Base-by-base conservation (phyloP, 257 asterid genomes). In the Fraxinus pennsylvanica region DNA sequence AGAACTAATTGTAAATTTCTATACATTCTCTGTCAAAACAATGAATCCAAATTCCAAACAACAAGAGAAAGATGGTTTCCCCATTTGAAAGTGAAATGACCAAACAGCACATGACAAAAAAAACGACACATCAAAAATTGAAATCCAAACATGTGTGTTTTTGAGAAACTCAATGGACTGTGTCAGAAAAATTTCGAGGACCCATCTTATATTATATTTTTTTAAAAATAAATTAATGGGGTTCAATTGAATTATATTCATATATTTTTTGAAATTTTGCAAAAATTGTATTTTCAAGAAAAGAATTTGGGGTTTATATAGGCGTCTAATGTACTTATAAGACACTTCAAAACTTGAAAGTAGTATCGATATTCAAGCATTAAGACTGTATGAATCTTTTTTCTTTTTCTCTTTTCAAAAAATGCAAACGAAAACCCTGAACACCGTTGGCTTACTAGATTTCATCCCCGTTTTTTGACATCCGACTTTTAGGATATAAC, bases 41-140 rank as follows among this genome's bases (percentile, higher is more conserved):
- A 57, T 70, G 73, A 68, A 57, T 17, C 70, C 50, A 68, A 76
- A 80, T 74, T 17, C 70, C 50, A 68, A 76, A 80, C 76, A 82
- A 77, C 45, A 13, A 71, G 54, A 76, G 71, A 68, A 52, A 71
- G 81, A 71, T 29, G 57, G 63, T 27, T 2, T 61, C 2, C 14
- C 33, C 68, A 61, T 61, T 61, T 61, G 81, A 87, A 81, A 84
- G 76, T 59, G 78, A 73, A 78, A 33, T 50, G 85, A 82, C 90
- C 80, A 82, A 79, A 52, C 59, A 81, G 22, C 72, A 77, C 41
- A 85, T 78, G 91, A 76, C 86, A 87, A 43, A 54, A 79, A 32
- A 81, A 78, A 78, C 84, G 89, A 86, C 92, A 81, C 83, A 81
- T 39, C 14, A 77, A 25, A 78, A 81, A 59, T 72, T n/a, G 76